Evolutionary conservation across 495 filamentous ascomycete species (phyloP), one percentile per base, ranked within the genome.

Genomic region (Extremus antarcticus): DNA sequence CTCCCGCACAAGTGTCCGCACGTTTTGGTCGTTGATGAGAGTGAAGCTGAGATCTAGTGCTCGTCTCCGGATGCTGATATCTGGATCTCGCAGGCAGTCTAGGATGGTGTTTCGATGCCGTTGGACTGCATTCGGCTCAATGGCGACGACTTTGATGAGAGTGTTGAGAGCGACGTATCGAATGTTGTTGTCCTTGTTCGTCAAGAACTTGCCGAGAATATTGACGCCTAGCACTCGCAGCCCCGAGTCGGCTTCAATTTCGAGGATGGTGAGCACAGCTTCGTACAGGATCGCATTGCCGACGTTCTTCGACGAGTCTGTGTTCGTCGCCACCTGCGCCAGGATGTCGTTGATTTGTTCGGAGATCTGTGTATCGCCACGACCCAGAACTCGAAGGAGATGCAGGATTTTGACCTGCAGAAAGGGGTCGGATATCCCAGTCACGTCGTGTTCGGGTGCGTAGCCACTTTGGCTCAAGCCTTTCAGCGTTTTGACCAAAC

Each of bases 121-220:
- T 65, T 97, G 94, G 3, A 98, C 92, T 1, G 92, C 94, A 64
- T 96, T 97, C 17, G 92, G 94, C 66, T 98, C 92, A 38, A 98
- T 88, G 10, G 94, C 91, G 43, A 98, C 91, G 50, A 98, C 92
- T 71, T 98, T 98, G 71, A 95, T 91, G 55, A 98, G 74, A 1
- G 92, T 98, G 69, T 98, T 98, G 23, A 98, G 71, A 22, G 92
- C 92, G 47, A 98, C 92, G 66, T 98, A 98, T 63, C 92, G 87
- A 66, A 98, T 97, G 64, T 98, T 98, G 74, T 98, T 98, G 71
- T 98, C 92, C 67, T 90, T 87, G 70, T 98, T 98, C 7, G 89
- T 82, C 52, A 98, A 72, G 74, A 98, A 98, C 67, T 97, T 98
- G 65, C 92, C 92, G 9, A 98, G 80, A 52, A 98, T 98, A 65